Conservation (phyloP, 139 green algal genomes). For the Picochlorum sp. region DNA sequence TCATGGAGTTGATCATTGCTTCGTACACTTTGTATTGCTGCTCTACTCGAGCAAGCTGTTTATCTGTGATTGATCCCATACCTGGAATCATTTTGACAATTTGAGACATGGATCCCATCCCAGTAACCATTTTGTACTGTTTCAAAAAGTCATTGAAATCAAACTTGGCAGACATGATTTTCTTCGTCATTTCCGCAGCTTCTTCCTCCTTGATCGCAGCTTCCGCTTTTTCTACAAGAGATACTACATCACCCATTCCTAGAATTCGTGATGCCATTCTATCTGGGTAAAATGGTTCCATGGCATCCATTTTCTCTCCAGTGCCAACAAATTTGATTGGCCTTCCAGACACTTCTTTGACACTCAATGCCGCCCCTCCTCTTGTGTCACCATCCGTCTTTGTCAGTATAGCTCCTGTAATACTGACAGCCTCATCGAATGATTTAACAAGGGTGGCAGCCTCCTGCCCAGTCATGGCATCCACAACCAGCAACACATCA, state of each 20-base stretch:
- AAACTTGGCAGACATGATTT: slow-evolving; percentile 68
- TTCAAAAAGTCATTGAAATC: slow-evolving; percentile 99
- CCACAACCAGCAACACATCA: slow-evolving; percentile 95
- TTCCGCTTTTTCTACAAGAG: slow-evolving; percentile 90
- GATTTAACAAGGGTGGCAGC: slow-evolving; percentile 75
- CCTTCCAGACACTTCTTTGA: slow-evolving; percentile 85
- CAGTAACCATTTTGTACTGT: slow-evolving; percentile 86
- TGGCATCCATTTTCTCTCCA: slow-evolving; percentile 90
- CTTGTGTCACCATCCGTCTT: slow-evolving; percentile 97
- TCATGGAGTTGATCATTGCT: slow-evolving; percentile 83
- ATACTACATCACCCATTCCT: slow-evolving; percentile 92
- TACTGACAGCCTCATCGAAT: slow-evolving; percentile 79
- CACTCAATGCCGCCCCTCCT: slow-evolving; percentile 85
- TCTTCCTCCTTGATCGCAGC: slow-evolving; percentile 76
- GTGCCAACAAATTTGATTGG: slow-evolving; percentile 98
- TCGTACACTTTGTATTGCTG: slow-evolving; percentile 68
- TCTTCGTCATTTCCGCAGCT: slow-evolving; percentile 32
- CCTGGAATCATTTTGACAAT: slow-evolving; percentile 94
- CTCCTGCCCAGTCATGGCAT: slow-evolving; percentile 98
- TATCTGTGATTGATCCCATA: slow-evolving; percentile 76
- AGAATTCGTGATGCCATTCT: slow-evolving; percentile 90
- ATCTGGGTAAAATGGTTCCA: slow-evolving; percentile 98
- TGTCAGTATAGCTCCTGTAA: slow-evolving; percentile 87
- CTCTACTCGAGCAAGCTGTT: slow-evolving; percentile 71
- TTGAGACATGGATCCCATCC: slow-evolving; percentile 78